phyloP scores from a whole-genome alignment of 2,329 filamentous ascomycete genomes.

The Ambrosiella cleistominuta region DNA sequence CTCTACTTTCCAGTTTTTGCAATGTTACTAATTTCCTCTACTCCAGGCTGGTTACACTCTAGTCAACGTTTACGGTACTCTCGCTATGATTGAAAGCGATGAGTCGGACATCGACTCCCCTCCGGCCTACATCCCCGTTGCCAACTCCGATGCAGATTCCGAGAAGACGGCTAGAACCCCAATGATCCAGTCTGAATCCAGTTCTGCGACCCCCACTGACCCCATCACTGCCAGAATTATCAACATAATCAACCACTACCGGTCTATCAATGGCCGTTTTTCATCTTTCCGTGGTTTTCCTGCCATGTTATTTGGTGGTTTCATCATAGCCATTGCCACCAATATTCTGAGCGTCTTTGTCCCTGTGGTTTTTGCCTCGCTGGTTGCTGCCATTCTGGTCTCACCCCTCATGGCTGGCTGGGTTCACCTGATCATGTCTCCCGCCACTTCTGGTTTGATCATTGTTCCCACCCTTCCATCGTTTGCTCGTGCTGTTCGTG shows the following conservation, averaged over 20 bases:
- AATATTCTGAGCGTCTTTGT: slow-evolving; percentile 26
- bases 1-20: not conserved
- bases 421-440: slow-evolving; percentile 73
- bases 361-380: slow-evolving; percentile 22
- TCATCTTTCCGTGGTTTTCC: slow-evolving; percentile 49
- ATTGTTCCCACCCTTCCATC: slow-evolving; percentile 55
- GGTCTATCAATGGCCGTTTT: slow-evolving; percentile 22
- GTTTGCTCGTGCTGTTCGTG: slow-evolving; percentile 44
- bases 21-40: not conserved
- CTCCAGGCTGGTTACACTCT: slow-evolving; percentile 27
- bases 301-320: slow-evolving; percentile 26
- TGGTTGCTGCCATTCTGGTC: slow-evolving; percentile 37
- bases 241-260: slow-evolving; percentile 42
- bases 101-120: slow-evolving; percentile 37
- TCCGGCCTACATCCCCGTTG: slow-evolving; percentile 28
- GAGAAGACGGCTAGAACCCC: slow-evolving; percentile 18
- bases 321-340: slow-evolving; percentile 28
- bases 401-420: slow-evolving; percentile 53
- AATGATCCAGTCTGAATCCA: slow-evolving; percentile 19
- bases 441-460: slow-evolving; percentile 35
- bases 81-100: slow-evolving; percentile 42
- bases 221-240: slow-evolving; percentile 38
- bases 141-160: slow-evolving; percentile 16
- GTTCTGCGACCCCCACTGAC: slow-evolving; percentile 32
- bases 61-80: slow-evolving; percentile 31